A percentile compares a stretch with the other conserved stretches of the same genome.
Conservation (phyloP, 257 asterid genomes). For the Eucommia ulmoides region DNA sequence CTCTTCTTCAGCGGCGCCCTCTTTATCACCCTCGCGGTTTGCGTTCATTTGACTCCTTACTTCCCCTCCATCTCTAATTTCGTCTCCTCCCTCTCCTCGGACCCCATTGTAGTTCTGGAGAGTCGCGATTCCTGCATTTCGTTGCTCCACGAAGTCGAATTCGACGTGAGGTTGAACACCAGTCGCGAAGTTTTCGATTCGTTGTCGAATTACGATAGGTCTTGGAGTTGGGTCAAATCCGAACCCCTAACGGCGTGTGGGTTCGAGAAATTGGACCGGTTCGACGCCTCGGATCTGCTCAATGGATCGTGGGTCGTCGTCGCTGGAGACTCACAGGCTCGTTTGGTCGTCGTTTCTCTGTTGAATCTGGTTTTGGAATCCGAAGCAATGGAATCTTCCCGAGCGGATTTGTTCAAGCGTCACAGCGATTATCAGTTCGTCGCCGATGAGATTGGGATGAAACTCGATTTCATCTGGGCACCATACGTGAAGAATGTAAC, state of each 20-base stretch:
- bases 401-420: slow-evolving; percentile 79
- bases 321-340: slow-evolving; percentile 91
- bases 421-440: slow-evolving; percentile 65
- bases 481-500: slow-evolving; percentile 68
- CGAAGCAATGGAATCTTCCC: slow-evolving; percentile 33
- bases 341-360: slow-evolving; percentile 71
- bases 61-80: slow-evolving; percentile 48
- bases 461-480: slow-evolving; percentile 87
- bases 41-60: slow-evolving; percentile 83
- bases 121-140: slow-evolving; percentile 55
- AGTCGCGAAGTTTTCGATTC: background rate
- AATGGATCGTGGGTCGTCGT: slow-evolving; percentile 91
- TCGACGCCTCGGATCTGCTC: slow-evolving; percentile 66
- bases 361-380: slow-evolving; percentile 61
- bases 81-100: slow-evolving; percentile 21
- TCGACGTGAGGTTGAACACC: background rate
- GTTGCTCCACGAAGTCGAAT: slow-evolving; percentile 39
- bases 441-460: slow-evolving; percentile 73
- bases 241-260: slow-evolving; percentile 44
- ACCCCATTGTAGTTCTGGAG: slow-evolving; percentile 10
- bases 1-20: slow-evolving; percentile 94
- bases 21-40: slow-evolving; percentile 90
- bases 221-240: slow-evolving; percentile 65
- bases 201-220: slow-evolving; percentile 9
- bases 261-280: slow-evolving; percentile 52